Evolutionary conservation across 257 asterid genomes (phyloP), one percentile per base, ranked within the genome.

Genomic region (Solanum pinnatisectum): DNA sequence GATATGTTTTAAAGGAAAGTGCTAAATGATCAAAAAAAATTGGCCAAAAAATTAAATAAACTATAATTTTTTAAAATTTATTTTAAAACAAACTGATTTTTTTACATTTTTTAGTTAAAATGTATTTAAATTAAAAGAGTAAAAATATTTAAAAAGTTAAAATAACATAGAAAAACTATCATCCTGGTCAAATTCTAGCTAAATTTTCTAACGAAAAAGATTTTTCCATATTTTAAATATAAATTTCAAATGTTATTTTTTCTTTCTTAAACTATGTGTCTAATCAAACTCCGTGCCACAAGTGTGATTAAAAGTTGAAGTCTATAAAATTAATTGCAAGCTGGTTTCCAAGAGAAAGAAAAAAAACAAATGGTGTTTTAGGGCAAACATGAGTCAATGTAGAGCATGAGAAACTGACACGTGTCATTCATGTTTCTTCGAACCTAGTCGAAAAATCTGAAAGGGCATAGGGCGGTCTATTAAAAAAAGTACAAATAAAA

Each of bases 381-480:
- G 84, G 79, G 88, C 78, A 83, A 83, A 88, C 71, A 77, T 35
- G 85, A 81, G 85, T 46, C 68, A 46, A 78, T 27, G 90, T 36
- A 44, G 68, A 77, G 22, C 87, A 72, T n/a, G 25, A 13, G 27
- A 59, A 59, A 82, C 88, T n/a, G 89, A 89, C 91, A 74, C 88
- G 91, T 88, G 90, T 78, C 90, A 40, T 83, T 90, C 92, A 88
- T 78, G 88, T 90, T 88, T 91, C 91, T 90, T 70, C 90, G 89
- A 90, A 90, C 88, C 91, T 87, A 87, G 89, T 89, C 91, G 87
- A 74, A 86, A 88, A 87, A 92, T 81, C 90, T 90, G 93, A 92
- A 92, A 84, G 91, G 92, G 88, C 89, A 91, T 56, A 67, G 42
- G 85, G 68, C 42, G 67, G 85, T 46, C 30, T 81, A 46, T 52